A percentile compares a stretch with the other conserved stretches of the same genome.
Evolutionary conservation across 805 yeast species (phyloP).

Genomic region (Barnettozyma salicaria): DNA sequence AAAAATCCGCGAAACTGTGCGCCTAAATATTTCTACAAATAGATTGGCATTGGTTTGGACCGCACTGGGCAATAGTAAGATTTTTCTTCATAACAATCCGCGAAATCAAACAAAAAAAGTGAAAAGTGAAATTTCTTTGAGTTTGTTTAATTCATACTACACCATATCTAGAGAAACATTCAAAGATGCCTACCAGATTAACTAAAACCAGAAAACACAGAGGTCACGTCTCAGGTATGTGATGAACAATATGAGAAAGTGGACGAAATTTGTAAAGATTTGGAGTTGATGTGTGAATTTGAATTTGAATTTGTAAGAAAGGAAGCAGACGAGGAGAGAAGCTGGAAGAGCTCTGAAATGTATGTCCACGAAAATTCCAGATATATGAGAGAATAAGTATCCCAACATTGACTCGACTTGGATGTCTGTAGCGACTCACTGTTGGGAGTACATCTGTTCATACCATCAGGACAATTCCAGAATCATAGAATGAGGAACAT

Average conservation of each 20-base stretch:
- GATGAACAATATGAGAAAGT: constrained; percentile 6
- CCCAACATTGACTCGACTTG: too few relatives aligned
- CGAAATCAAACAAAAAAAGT: constrained; percentile 15
- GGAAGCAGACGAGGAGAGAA: background rate
- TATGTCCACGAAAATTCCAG: too few relatives aligned
- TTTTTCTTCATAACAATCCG: background rate
- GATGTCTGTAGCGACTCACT: too few relatives aligned
- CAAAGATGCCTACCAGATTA: constrained; percentile 95
- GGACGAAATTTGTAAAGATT: too few relatives aligned
- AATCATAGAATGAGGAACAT: too few relatives aligned
- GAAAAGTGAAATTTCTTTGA: constrained; percentile 22
- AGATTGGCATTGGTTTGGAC: too few relatives aligned
- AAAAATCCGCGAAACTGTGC: too few relatives aligned
- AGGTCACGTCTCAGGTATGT: constrained; percentile 99
- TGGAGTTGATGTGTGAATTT: too few relatives aligned
- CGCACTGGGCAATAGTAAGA: background rate
- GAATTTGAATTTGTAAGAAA: background rate
- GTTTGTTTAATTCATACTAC: constrained; percentile 6
- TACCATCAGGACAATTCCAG: too few relatives aligned
- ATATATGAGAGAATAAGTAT: too few relatives aligned
- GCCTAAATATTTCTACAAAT: background rate
- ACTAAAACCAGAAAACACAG: constrained; percentile 99
- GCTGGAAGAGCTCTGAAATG: too few relatives aligned
- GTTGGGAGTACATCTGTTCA: too few relatives aligned
- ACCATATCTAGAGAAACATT: constrained; percentile 23